Conservation (phyloP, 2,329 filamentous ascomycete species). For the Arthrocladium fulminans region DNA sequence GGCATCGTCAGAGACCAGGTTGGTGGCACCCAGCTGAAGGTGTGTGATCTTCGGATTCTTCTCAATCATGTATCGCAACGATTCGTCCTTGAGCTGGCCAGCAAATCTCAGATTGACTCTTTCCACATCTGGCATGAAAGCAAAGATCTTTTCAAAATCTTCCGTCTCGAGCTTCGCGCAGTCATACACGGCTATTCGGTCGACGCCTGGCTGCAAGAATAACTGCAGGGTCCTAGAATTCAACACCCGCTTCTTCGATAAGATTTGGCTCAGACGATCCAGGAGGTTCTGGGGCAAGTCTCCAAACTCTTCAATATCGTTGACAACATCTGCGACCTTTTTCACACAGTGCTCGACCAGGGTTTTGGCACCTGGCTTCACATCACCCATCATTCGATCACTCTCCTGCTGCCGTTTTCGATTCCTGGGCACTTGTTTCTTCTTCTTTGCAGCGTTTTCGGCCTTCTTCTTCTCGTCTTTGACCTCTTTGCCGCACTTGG, state of each 20-base stretch:
- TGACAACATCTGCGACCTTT: slow-evolving; percentile 54
- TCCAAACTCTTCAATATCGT: slow-evolving; percentile 57
- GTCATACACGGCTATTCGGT: slow-evolving; percentile 52
- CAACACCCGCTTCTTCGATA: slow-evolving; percentile 54
- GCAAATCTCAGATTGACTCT: slow-evolving; percentile 69
- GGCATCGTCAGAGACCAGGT: slow-evolving; percentile 65
- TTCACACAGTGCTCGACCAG: slow-evolving; percentile 49
- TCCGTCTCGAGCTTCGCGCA: slow-evolving; percentile 60
- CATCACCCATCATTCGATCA: slow-evolving; percentile 67
- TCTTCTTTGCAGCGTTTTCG: slow-evolving; percentile 39
- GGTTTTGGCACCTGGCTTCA: slow-evolving; percentile 34
- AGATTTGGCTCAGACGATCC: slow-evolving; percentile 52
- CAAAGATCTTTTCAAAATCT: slow-evolving; percentile 74
- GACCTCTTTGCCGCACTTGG: slow-evolving; percentile 67
- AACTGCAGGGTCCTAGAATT: slow-evolving; percentile 38
- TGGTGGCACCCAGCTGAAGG: slow-evolving; percentile 74
- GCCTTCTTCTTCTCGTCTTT: slow-evolving; percentile 58
- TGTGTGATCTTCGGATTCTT: slow-evolving; percentile 61
- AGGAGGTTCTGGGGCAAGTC: slow-evolving; percentile 51
- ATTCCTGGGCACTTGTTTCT: slow-evolving; percentile 48
- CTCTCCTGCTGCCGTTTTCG: slow-evolving; percentile 71
- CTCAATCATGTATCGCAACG: slow-evolving; percentile 70
- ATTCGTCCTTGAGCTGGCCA: slow-evolving; percentile 82
- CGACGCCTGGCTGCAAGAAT: slow-evolving; percentile 45
- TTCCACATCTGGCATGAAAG: slow-evolving; percentile 59